phyloP scores from a whole-genome alignment of 345 rosid genomes.

The Citropsis articulata region DNA sequence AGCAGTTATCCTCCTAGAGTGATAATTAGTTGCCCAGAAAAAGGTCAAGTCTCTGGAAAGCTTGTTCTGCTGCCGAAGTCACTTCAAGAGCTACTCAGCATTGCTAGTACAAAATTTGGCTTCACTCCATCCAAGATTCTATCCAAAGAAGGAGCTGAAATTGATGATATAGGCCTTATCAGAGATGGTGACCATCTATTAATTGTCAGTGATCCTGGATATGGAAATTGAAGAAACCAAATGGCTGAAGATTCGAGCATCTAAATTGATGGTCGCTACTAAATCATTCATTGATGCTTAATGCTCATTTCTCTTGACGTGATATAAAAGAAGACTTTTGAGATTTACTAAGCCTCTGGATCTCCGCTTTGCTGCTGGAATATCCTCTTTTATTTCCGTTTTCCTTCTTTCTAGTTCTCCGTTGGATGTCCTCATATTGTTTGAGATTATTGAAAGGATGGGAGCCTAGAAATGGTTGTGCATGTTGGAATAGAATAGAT shows the following conservation, averaged over 20 bases:
- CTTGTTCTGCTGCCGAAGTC: constrained; percentile 56
- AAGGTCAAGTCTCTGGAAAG: constrained; percentile 41
- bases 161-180: constrained; percentile 63
- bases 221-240: neutral
- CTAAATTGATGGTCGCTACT: neutral
- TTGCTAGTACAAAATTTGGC: constrained; percentile 52
- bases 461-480: neutral
- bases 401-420: neutral
- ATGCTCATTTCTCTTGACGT: too few species aligned
- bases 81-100: constrained; percentile 50
- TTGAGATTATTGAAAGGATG: neutral
- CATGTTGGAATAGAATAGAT: neutral
- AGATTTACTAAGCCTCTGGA: too few species aligned
- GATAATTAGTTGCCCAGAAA: constrained; percentile 54
- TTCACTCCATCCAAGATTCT: constrained; percentile 45
- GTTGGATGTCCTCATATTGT: neutral
- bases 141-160: constrained; percentile 62
- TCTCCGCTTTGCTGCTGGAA: too few species aligned
- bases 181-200: constrained; percentile 83
- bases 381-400: neutral
- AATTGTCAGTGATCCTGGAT: constrained; percentile 32
- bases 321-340: too few species aligned
- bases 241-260: neutral
- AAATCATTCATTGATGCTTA: neutral
- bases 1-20: constrained; percentile 44